Evolutionary conservation across 228 moss, liverwort and hornwort species (phyloP), one percentile per base, ranked within the genome.

Genomic region (Sphagnum fallax): DNA sequence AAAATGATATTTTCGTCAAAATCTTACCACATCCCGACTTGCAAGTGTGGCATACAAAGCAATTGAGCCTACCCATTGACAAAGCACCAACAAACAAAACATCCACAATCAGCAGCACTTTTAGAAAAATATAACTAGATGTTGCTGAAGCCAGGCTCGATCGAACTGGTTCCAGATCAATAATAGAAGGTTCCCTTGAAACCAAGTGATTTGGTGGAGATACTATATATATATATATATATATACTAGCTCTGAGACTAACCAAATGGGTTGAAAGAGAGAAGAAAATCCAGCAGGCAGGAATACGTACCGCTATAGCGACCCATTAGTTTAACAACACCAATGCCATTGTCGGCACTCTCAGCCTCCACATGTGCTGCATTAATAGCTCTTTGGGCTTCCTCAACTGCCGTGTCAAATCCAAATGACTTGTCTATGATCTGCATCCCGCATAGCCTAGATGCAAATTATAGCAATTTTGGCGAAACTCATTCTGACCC

Each of bases 11-110:
- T 5, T 16, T 6, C 51, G 11, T n/a, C 6, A 6, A 8, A 55
- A 49, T 58, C 73, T 86, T 79, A 97, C 96, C 90, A 98, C 98
- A 74, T 98, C 98, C 67, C 98, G 94, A 71, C 98, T 98, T 50
- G 98, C 98, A 68, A 98, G 90, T 53, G 98, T 98, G 47, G 94
- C 98, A 47, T 94, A 86, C 98, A 98, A 89, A 6, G 98, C 98
- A 76, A 98, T 98, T 64, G 94, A 98, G 50, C 98, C 96, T 97
- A 88, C 78, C 76, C 64, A 11, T 32, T 32, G 32, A 32, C 32
- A 32, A 32, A 32, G 32, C 2, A 32, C 32, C 32, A 32, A 32
- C 32, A 32, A 32, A 32, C 32, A 32, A 32, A 32, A 32, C 32
- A 32, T 32, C 32, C 32, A 32, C 32, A 32, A 32, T 32, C 32